Conservation (phyloP, 306 rosid genomes). For the Delonix regia region DNA sequence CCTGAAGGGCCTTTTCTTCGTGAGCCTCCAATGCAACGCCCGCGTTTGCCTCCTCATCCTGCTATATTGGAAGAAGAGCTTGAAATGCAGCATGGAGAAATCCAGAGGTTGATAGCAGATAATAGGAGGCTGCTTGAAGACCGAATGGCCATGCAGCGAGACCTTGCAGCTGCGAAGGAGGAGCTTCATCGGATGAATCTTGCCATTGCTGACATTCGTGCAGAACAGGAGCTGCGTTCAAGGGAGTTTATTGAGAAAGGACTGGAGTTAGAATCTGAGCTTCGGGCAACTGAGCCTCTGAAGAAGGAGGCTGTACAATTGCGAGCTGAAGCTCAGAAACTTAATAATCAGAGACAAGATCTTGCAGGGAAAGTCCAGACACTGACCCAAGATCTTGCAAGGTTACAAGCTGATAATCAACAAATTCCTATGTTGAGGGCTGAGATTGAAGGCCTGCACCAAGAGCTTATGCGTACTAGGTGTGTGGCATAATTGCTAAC, state of each 20-base stretch:
- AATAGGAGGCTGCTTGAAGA: conserved; percentile 78
- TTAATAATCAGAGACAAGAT: conserved; percentile 65
- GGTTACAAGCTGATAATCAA: conserved; percentile 71
- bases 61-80: conserved; percentile 83
- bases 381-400: conserved; percentile 63
- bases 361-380: conserved; percentile 66
- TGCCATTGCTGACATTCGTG: conserved; percentile 69
- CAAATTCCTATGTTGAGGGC: conserved; percentile 66
- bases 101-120: conserved; percentile 64
- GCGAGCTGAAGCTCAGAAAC: conserved; percentile 71
- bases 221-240: conserved; percentile 64
- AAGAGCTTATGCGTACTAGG: conserved; percentile 87
- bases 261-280: conserved; percentile 74
- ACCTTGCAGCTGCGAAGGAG: conserved; percentile 70
- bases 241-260: conserved; percentile 80
- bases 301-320: conserved; percentile 75
- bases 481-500: conserved; percentile 36
- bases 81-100: conserved; percentile 68
- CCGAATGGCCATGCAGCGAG: conserved; percentile 65
- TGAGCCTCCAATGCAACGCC: conserved; percentile 62
- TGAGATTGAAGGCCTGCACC: conserved; percentile 77
- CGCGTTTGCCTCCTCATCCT: conserved; percentile 64
- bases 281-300: conserved; percentile 66
- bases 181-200: conserved; percentile 83
- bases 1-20: conserved; percentile 66